A percentile compares a stretch with the other conserved stretches of the same genome.
Conservation (phyloP, 495 filamentous ascomycete species). For the Trichoderma gamsii region DNA sequence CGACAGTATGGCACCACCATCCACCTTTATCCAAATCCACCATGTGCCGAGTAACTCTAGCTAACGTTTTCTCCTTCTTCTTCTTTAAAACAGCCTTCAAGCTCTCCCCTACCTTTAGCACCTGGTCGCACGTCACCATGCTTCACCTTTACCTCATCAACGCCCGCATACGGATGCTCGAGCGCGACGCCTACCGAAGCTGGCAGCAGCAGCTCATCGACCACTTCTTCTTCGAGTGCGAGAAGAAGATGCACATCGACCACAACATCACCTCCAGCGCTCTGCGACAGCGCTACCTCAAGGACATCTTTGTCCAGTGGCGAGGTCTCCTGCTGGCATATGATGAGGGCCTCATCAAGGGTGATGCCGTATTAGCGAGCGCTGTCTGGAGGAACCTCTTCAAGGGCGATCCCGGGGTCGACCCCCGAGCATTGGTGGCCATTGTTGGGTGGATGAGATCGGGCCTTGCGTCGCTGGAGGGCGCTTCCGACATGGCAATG, state of each 20-base stretch:
- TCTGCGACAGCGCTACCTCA: slow-evolving; percentile 77
- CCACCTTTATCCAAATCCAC: neutral
- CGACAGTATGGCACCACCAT: slow-evolving; percentile 48
- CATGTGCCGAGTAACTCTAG: neutral
- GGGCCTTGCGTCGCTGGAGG: slow-evolving; percentile 55
- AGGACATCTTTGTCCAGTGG: slow-evolving; percentile 90
- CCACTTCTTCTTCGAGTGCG: slow-evolving; percentile 88
- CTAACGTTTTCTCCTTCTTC: neutral
- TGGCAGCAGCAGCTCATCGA: slow-evolving; percentile 57
- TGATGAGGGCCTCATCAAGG: slow-evolving; percentile 78
- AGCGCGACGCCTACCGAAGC: slow-evolving; percentile 40
- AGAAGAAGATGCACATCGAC: slow-evolving; percentile 69
- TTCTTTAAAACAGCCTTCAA: slow-evolving; percentile 39
- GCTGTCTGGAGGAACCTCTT: slow-evolving; percentile 94
- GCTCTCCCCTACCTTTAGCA: slow-evolving; percentile 77
- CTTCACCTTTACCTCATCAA: slow-evolving; percentile 90
- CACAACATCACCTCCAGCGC: slow-evolving; percentile 61
- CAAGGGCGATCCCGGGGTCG: slow-evolving; percentile 65
- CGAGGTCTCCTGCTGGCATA: slow-evolving; percentile 75
- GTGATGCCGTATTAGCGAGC: slow-evolving; percentile 76
- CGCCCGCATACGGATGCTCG: slow-evolving; percentile 75
- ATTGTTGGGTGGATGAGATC: slow-evolving; percentile 76
- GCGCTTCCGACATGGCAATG: slow-evolving; percentile 50
- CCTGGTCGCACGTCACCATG: slow-evolving; percentile 93
- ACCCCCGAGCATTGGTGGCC: slow-evolving; percentile 62